These are phyloP conservation scores for Seiridium cupressi DNA, from an alignment of 2,329 filamentous ascomycete species.

Conservation along the genomic window DNA sequence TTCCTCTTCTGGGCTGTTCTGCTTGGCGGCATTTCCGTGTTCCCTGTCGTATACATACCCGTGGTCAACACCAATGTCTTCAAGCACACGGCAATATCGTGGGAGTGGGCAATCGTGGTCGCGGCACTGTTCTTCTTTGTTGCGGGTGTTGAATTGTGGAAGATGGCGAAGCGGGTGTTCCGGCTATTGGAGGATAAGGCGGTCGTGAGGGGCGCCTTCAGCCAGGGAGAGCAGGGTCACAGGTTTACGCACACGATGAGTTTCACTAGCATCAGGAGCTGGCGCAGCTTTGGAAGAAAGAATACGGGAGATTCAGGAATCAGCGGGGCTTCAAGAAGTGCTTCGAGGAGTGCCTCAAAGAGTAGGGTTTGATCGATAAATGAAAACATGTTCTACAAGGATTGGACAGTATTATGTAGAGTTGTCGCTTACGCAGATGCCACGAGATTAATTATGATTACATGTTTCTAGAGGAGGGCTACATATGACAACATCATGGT, in stretches of 20 bases:
- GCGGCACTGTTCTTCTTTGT: conserved; percentile 65
- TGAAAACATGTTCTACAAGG: too few relatives aligned
- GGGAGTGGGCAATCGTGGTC: conserved; percentile 71
- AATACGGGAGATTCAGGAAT: conserved; percentile 20
- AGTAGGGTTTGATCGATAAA: too few relatives aligned
- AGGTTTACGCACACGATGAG: conserved; percentile 48
- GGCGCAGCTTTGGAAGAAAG: conserved; percentile 31
- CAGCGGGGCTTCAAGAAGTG: background rate
- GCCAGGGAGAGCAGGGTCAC: conserved; percentile 46
- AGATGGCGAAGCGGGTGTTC: conserved; percentile 61
- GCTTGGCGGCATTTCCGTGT: conserved; percentile 58
- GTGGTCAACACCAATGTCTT: conserved; percentile 65
- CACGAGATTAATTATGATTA: too few relatives aligned
- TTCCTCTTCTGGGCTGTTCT: conserved; percentile 65
- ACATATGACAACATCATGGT: too few relatives aligned
- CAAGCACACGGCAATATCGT: conserved; percentile 65
- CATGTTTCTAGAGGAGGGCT: too few relatives aligned
- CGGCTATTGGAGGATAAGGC: conserved; percentile 50
- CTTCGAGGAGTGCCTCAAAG: background rate
- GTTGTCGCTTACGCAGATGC: too few relatives aligned
- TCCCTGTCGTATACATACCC: conserved; percentile 67
- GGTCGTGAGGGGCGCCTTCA: conserved; percentile 49
- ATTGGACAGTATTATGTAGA: too few relatives aligned
- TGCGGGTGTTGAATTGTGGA: conserved; percentile 68
- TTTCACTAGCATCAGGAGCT: conserved; percentile 47